phyloP scores from a whole-genome alignment of 257 asterid species.

The Paraleonurus japonicus region DNA sequence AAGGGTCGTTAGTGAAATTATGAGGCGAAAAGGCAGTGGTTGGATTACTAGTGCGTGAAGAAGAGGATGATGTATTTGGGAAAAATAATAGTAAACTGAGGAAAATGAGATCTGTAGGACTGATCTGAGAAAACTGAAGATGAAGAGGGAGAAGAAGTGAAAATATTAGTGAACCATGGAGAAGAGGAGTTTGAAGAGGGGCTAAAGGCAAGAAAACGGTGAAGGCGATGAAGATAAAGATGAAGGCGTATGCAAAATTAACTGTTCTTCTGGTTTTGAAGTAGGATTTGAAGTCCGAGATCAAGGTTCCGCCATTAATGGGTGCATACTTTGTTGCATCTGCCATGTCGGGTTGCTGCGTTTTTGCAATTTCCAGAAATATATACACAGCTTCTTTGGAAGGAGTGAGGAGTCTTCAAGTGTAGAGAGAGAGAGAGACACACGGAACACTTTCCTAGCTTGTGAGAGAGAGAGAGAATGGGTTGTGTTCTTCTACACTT shows the following conservation, averaged over 20 bases:
- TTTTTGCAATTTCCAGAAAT: background rate
- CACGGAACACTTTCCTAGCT: background rate
- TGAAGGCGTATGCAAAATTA: conserved; percentile 47
- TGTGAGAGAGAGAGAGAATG: conserved; percentile 12
- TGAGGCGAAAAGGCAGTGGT: conserved; percentile 10
- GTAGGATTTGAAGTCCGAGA: conserved; percentile 57
- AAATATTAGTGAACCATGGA: conserved; percentile 63
- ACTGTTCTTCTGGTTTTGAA: conserved; percentile 48
- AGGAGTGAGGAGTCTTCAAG: background rate
- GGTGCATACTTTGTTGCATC: conserved; percentile 61
- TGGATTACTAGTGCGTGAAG: background rate
- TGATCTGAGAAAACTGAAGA: conserved; percentile 24
- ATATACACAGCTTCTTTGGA: background rate
- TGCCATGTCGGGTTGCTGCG: conserved; percentile 43
- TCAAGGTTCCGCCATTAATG: conserved; percentile 48
- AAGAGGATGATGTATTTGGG: conserved; percentile 41
- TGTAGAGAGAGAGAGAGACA: conserved; percentile 3
- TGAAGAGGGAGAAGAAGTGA: conserved; percentile 31
- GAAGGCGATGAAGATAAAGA: conserved; percentile 64
- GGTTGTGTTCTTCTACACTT: too few relatives aligned
- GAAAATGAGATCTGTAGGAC: conserved; percentile 59
- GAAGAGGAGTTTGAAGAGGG: conserved; percentile 73
- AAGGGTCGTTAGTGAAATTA: conserved; percentile 19
- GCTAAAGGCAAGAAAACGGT: conserved; percentile 67
- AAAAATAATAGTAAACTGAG: conserved; percentile 51